Evolutionary conservation across 108 stramenopile species (phyloP).

Genomic region (Nannochloropsis oceanica): DNA sequence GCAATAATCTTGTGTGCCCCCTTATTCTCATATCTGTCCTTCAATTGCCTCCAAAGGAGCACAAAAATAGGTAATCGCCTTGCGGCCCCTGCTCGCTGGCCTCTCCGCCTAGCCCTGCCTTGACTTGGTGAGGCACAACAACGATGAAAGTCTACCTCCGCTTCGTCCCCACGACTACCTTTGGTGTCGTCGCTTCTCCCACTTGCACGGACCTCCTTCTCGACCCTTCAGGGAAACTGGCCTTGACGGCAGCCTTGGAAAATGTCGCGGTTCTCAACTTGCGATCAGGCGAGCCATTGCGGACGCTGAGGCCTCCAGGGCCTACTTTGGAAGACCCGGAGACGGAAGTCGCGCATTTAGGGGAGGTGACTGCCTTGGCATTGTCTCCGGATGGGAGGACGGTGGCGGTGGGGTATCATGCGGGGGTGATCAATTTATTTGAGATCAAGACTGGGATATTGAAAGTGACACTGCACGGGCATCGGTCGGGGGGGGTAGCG

Average conservation of each 20-base stretch:
- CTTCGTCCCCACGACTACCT: conserved; percentile 28
- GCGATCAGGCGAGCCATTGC: conserved; percentile 6
- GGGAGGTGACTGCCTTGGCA: conserved; percentile 14
- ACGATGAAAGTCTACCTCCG: conserved; percentile 39
- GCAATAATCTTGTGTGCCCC: too few species aligned
- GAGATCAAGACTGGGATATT: conserved; percentile 3
- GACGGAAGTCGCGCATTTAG: not conserved
- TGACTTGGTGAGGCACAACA: too few species aligned
- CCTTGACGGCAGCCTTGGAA: conserved; percentile 34
- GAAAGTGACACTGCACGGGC: conserved; percentile 29
- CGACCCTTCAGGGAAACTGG: conserved; percentile 24
- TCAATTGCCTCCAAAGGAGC: too few species aligned
- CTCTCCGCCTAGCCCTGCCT: too few species aligned
- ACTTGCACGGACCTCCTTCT: conserved; percentile 27
- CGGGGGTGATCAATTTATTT: conserved; percentile 14
- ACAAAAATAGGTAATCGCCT: too few species aligned
- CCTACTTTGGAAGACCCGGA: not conserved
- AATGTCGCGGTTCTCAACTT: conserved; percentile 43
- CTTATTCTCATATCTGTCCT: too few species aligned
- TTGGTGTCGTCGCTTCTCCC: conserved; percentile 34
- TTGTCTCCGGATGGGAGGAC: conserved; percentile 16
- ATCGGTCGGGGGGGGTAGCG: conserved; percentile 25
- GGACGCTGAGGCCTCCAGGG: not conserved
- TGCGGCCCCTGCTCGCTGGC: too few species aligned
- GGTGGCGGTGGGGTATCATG: conserved; percentile 22